Evolutionary conservation across 352 stramenopile genomes (phyloP).

Genomic region (Pythium rhizo-oryzae): DNA sequence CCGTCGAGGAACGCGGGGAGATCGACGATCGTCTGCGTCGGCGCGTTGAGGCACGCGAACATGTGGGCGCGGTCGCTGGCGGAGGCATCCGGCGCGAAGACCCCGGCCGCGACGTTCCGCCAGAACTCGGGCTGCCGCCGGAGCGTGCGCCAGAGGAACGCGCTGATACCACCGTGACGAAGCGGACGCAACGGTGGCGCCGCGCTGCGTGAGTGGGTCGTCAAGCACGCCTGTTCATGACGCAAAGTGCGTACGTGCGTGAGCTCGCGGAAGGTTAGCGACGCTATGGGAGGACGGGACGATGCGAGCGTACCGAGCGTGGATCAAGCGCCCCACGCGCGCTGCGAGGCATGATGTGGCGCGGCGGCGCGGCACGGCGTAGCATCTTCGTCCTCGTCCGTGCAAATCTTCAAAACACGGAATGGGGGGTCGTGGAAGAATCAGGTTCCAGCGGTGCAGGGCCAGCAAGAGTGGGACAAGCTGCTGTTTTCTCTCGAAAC

Average conservation of each 20-base stretch:
- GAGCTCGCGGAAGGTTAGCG: no score
- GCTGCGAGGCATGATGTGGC: no score
- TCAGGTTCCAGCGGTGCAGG: no score
- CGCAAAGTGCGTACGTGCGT: background rate
- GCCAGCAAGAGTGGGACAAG: no score
- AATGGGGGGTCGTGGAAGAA: no score
- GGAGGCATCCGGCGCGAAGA: background rate
- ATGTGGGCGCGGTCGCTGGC: background rate
- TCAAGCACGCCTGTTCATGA: background rate
- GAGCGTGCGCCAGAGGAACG: background rate
- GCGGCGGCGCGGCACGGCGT: no score
- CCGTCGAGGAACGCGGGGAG: background rate
- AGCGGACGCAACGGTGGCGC: background rate
- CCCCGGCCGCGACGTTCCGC: background rate
- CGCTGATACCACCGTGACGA: background rate
- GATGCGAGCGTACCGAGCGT: no score
- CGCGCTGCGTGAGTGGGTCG: background rate
- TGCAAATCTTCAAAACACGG: no score
- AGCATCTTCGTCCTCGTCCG: no score
- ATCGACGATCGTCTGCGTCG: background rate
- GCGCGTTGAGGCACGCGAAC: background rate
- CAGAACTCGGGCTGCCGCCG: background rate
- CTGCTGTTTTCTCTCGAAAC: no score
- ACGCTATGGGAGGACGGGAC: no score
- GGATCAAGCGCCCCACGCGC: no score